Conservation (phyloP, 805 yeast genomes). For the Yarrowia sp. region DNA sequence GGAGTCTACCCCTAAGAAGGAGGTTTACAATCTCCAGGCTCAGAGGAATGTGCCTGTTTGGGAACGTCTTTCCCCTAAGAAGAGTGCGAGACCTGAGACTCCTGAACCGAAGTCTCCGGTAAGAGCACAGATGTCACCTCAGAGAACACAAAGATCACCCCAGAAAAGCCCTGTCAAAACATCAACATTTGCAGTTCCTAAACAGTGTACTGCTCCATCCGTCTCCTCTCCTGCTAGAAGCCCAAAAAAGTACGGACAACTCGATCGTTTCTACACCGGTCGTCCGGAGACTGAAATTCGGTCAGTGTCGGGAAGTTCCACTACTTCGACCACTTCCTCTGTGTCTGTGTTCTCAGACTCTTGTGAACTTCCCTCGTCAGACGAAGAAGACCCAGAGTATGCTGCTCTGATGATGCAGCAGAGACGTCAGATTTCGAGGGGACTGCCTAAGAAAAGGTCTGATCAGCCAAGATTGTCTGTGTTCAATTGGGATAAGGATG, state of each 20-base stretch:
- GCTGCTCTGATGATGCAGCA: constrained; percentile 36
- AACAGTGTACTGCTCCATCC: not conserved
- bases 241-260: constrained; percentile 24
- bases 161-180: not conserved
- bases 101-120: not conserved
- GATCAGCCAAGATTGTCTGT: constrained; percentile 42
- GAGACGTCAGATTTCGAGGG: constrained; percentile 32
- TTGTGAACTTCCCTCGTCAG: constrained; percentile 10
- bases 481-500: constrained; percentile 47
- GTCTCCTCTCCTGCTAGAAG: not conserved
- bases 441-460: constrained; percentile 6
- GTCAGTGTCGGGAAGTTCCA: constrained; percentile 15
- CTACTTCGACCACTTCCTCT: not conserved
- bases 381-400: constrained; percentile 28
- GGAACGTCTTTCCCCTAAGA: constrained; percentile 20
- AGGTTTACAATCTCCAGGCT: not conserved
- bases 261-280: constrained; percentile 7
- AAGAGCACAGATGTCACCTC: not conserved
- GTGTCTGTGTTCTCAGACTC: constrained; percentile 21
- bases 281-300: not conserved
- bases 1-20: constrained; percentile 6
- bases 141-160: not conserved
- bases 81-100: not conserved
- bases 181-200: not conserved
- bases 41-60: constrained; percentile 11